A percentile compares a stretch with the other conserved stretches of the same genome.
Evolutionary conservation across 805 yeast species (phyloP).

Genomic region (Cyberlindnera mrakii): DNA sequence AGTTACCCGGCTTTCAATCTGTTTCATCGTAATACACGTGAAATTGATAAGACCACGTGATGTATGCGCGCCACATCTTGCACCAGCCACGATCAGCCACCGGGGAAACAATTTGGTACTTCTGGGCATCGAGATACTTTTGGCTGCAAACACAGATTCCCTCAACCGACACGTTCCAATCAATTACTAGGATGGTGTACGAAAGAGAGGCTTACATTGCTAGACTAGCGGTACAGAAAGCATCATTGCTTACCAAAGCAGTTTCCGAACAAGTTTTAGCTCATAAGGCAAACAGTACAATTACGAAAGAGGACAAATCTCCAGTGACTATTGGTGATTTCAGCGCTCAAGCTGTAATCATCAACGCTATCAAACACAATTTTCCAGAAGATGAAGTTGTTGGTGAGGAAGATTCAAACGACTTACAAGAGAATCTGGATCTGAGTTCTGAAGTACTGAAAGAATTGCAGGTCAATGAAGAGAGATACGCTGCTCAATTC

Average conservation of each 20-base stretch:
- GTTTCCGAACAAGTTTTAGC: constrained; percentile 51
- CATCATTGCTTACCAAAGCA: constrained; percentile 66
- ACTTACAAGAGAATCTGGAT: constrained; percentile 45
- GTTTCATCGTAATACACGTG: no score
- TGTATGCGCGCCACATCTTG: background rate
- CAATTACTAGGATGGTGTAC: constrained; percentile 30
- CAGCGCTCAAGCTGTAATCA: constrained; percentile 91
- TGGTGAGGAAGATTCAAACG: constrained; percentile 87
- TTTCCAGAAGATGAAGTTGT: constrained; percentile 85
- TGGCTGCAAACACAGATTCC: no score
- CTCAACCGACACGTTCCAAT: background rate
- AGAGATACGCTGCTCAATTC: constrained; percentile 28
- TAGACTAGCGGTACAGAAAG: constrained; percentile 83
- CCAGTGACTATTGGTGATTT: constrained; percentile 97
- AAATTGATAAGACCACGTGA: no score
- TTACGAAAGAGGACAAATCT: constrained; percentile 80
- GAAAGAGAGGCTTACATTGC: constrained; percentile 73
- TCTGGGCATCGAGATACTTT: no score
- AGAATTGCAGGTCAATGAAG: constrained; percentile 51
- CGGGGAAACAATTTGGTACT: background rate
- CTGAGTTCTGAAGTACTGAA: constrained; percentile 52
- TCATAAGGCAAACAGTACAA: constrained; percentile 43
- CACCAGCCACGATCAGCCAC: constrained; percentile 7
- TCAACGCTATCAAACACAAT: constrained; percentile 68
- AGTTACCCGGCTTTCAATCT: background rate